These are phyloP conservation scores for Carex littledalei DNA, from an alignment of 176 grass and related monocot species.

Conservation along the genomic window DNA sequence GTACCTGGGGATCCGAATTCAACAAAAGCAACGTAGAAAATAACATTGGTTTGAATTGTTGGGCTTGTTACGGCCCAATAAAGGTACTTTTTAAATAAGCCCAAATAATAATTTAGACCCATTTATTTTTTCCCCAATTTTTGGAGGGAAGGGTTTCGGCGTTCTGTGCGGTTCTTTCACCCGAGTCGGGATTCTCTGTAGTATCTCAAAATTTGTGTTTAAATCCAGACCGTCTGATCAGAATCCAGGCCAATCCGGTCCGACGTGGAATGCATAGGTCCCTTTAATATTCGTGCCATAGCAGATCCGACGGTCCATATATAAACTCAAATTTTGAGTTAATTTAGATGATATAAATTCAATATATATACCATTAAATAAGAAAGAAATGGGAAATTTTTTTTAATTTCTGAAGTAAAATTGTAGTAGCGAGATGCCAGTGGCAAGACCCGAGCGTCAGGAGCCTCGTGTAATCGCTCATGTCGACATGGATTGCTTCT, in stretches of 20 bases:
- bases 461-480: constrained; percentile 82
- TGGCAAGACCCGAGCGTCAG: constrained; percentile 65
- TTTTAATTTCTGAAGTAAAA: not conserved
- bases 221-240: too few relatives aligned
- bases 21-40: not conserved
- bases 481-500: constrained; percentile 97
- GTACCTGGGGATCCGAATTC: too few relatives aligned
- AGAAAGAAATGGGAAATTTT: too few relatives aligned
- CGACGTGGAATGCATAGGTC: too few relatives aligned
- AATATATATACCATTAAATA: too few relatives aligned
- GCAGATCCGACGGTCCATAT: too few relatives aligned
- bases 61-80: not conserved
- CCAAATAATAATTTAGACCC: not conserved
- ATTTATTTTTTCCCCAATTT: not conserved
- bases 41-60: not conserved
- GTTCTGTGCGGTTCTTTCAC: not conserved
- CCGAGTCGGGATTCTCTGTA: too few relatives aligned
- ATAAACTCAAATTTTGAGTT: too few relatives aligned
- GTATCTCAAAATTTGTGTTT: too few relatives aligned
- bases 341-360: too few relatives aligned
- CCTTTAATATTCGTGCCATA: too few relatives aligned
- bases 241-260: too few relatives aligned
- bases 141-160: constrained; percentile 6
- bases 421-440: constrained; percentile 43
- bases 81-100: not conserved